Evolutionary conservation across 2,329 filamentous ascomycete species (phyloP).

Genomic region (Sporothrix dimorphospora): DNA sequence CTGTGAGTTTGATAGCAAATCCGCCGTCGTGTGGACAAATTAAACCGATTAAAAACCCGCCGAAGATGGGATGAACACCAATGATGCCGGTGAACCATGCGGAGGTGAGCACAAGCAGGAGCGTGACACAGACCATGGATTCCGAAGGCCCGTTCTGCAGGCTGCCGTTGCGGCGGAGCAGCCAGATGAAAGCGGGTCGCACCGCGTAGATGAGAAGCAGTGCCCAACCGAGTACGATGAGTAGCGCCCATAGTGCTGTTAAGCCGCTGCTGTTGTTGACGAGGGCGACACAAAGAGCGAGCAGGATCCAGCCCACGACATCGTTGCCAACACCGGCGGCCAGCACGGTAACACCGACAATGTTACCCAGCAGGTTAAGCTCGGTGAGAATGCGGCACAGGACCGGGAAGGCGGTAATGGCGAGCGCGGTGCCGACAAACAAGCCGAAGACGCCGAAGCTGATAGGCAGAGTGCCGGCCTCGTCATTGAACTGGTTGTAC

Average conservation of each 20-base stretch:
- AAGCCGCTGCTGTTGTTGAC: slow-evolving; percentile 86
- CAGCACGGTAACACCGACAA: slow-evolving; percentile 84
- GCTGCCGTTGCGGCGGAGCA: slow-evolving; percentile 73
- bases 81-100: slow-evolving; percentile 88
- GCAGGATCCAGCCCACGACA: slow-evolving; percentile 85
- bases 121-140: slow-evolving; percentile 77
- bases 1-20: slow-evolving; percentile 87
- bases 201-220: slow-evolving; percentile 75
- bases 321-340: slow-evolving; percentile 94
- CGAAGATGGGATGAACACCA: slow-evolving; percentile 92
- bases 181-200: slow-evolving; percentile 73
- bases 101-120: slow-evolving; percentile 76
- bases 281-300: slow-evolving; percentile 89
- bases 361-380: slow-evolving; percentile 79
- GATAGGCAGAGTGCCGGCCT: slow-evolving; percentile 47
- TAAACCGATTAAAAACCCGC: slow-evolving; percentile 84
- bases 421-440: slow-evolving; percentile 91
- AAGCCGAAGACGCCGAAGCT: slow-evolving; percentile 60
- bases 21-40: slow-evolving; percentile 90
- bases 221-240: slow-evolving; percentile 74
- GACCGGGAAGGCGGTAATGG: slow-evolving; percentile 90
- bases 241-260: slow-evolving; percentile 80
- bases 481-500: slow-evolving; percentile 69
- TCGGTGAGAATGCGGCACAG: slow-evolving; percentile 92
- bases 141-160: slow-evolving; percentile 89